Evolutionary conservation across 306 rosid species (phyloP).

Genomic region (Gleditsia sinensis): DNA sequence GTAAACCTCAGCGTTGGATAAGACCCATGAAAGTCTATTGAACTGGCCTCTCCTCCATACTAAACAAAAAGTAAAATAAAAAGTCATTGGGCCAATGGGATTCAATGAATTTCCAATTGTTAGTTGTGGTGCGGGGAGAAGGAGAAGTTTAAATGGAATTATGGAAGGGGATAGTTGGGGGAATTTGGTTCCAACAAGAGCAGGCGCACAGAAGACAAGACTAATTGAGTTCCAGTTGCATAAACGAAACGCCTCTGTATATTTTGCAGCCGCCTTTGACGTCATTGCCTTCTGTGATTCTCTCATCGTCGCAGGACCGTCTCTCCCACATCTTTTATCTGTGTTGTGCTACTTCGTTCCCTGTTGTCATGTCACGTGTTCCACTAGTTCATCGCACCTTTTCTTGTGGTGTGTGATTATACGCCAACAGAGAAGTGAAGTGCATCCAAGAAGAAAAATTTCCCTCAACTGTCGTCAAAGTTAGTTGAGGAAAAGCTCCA

Average conservation of each 20-base stretch:
- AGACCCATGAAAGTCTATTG: neutral
- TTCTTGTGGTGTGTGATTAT: too few species aligned
- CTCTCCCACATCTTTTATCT: neutral
- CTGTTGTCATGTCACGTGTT: neutral
- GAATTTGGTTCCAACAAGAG: constrained; percentile 17
- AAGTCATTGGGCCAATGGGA: too few species aligned
- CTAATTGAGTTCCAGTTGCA: neutral
- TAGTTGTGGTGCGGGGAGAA: neutral
- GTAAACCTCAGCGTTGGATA: neutral
- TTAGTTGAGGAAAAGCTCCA: too few species aligned
- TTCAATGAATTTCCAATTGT: neutral
- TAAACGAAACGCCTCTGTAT: neutral
- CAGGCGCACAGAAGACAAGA: neutral
- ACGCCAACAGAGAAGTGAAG: too few species aligned
- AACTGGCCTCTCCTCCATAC: too few species aligned
- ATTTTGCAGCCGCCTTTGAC: too few species aligned
- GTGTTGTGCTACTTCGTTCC: neutral
- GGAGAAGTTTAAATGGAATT: too few species aligned
- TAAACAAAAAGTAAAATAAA: too few species aligned
- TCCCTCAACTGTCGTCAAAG: too few species aligned
- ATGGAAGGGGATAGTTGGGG: too few species aligned
- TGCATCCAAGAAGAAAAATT: too few species aligned
- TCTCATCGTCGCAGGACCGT: neutral
- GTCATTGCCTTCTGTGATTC: constrained; percentile 7
- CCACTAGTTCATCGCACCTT: neutral